Evolutionary conservation across 805 yeast species (phyloP), one percentile per base, ranked within the genome.

Genomic region (Candida anglica): DNA sequence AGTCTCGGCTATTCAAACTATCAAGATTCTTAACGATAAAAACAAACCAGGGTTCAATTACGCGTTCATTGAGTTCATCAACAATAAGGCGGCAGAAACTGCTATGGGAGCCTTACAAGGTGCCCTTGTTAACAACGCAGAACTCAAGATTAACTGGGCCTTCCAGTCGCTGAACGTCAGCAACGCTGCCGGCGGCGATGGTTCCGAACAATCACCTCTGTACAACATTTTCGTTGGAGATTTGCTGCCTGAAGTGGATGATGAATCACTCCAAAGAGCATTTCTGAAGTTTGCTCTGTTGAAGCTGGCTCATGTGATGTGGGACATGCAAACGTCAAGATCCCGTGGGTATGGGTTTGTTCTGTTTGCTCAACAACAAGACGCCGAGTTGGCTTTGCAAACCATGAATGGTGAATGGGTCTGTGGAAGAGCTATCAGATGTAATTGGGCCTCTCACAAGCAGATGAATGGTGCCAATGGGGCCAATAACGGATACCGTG

Each of bases 291-390:
- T 74, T 55, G 65, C 68, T 13, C 73, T 87, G 1, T 64, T 84
- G 48, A 63, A 76, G 30, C 93, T 85, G 56, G 96, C 95, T 9
- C 88, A 87, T 47, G 96, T 87, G 20, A 88, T 87, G 96, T 87
- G 96, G 96, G 96, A 88, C 56, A 86, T 86, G 94, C 89, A 85
- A 56, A 82, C 93, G 17, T 93, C 94, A 27, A 71, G 95, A 53
- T 86, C 95, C 3, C 71, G 96, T 60, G 95, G 96, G 23, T 87
- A 87, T 52, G 96, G 96, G 2, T 87, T 88, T 58, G 93, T 86
- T 9, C 80, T 91, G 1, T 88, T 88, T 50, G 57, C 65, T 18
- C 74, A 71, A 17, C 75, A 71, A 41, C 59, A 65, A 14, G 91
- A 86, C 43, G 96, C 95, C 2, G 86, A 82, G 47, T 58, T 56